Evolutionary conservation across 352 stramenopile species (phyloP).

Genomic region (Pythium utonaiense): DNA sequence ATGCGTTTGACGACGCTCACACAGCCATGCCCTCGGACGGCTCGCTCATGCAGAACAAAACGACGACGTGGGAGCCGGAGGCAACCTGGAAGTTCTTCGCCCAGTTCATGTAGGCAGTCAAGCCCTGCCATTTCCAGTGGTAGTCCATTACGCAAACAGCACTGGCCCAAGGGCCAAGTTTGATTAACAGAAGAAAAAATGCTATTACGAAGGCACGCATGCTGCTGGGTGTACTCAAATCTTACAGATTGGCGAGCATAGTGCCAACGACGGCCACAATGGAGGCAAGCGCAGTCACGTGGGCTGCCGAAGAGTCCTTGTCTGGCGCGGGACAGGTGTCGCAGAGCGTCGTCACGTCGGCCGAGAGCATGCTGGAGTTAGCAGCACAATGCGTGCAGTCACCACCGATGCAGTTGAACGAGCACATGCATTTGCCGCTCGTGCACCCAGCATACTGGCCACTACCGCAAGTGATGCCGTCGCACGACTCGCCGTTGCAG

Average conservation of each 20-base stretch:
- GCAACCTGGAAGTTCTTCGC: slow-evolving; percentile 30
- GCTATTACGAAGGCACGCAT: background rate
- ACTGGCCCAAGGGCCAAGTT: too few species aligned
- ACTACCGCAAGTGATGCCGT: slow-evolving; percentile 44
- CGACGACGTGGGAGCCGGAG: slow-evolving; percentile 23
- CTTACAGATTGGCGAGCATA: background rate
- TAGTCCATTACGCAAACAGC: too few species aligned
- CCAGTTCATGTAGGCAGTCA: background rate
- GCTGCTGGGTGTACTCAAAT: background rate
- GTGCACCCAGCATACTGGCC: slow-evolving; percentile 50
- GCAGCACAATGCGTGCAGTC: slow-evolving; percentile 42
- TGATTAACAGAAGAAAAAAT: background rate
- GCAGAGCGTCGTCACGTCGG: slow-evolving; percentile 1
- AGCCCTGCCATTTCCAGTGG: too few species aligned
- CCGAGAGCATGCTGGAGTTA: slow-evolving; percentile 22
- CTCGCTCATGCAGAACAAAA: slow-evolving; percentile 7
- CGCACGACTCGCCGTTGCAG: slow-evolving; percentile 47
- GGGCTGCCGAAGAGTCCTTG: slow-evolving; percentile 1
- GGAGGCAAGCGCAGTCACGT: background rate
- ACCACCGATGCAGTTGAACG: slow-evolving; percentile 47
- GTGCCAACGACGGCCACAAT: background rate
- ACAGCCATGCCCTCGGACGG: slow-evolving; percentile 25
- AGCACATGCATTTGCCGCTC: slow-evolving; percentile 49
- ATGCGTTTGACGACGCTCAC: slow-evolving; percentile 32
- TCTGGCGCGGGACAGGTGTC: slow-evolving; percentile 15